Conservation (phyloP, 2,329 filamentous ascomycete genomes). For the Dendryphion nanum region DNA sequence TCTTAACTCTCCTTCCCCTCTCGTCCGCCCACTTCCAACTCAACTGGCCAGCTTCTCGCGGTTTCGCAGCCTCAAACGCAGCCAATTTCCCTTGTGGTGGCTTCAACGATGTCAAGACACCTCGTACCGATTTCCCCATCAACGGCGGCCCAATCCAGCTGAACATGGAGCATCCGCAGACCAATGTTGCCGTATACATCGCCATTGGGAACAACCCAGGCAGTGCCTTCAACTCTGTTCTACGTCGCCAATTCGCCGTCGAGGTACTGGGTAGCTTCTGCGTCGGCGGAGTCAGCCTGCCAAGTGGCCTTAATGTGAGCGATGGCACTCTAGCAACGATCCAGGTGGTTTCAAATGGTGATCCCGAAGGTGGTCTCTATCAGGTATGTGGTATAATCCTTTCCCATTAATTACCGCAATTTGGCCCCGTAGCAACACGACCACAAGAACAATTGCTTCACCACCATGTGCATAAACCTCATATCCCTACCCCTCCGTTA, state of each 20-base stretch:
- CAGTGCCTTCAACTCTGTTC: conserved; percentile 67
- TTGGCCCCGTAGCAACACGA: too few species aligned
- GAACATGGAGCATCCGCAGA: conserved; percentile 52
- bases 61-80: conserved; percentile 49
- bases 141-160: conserved; percentile 53
- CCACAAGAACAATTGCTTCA: too few species aligned
- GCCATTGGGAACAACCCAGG: conserved; percentile 52
- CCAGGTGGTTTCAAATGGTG: conserved; percentile 66
- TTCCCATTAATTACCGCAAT: too few species aligned
- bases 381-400: conserved; percentile 43
- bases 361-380: conserved; percentile 62
- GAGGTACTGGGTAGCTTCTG: conserved; percentile 65
- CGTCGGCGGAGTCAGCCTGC: conserved; percentile 58
- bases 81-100: conserved; percentile 52
- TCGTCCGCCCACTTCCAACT: conserved; percentile 57
- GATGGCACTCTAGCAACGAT: conserved; percentile 66
- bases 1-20: conserved; percentile 45
- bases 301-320: conserved; percentile 48
- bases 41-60: conserved; percentile 52
- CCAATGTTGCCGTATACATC: conserved; percentile 54
- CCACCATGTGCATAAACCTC: too few species aligned
- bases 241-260: conserved; percentile 61
- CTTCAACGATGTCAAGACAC: conserved; percentile 41
- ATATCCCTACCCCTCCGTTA: too few species aligned
- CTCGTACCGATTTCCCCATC: conserved; percentile 50